Base-by-base conservation (phyloP, 441 rosid genomes). In the Dalechampia spathulata region DNA sequence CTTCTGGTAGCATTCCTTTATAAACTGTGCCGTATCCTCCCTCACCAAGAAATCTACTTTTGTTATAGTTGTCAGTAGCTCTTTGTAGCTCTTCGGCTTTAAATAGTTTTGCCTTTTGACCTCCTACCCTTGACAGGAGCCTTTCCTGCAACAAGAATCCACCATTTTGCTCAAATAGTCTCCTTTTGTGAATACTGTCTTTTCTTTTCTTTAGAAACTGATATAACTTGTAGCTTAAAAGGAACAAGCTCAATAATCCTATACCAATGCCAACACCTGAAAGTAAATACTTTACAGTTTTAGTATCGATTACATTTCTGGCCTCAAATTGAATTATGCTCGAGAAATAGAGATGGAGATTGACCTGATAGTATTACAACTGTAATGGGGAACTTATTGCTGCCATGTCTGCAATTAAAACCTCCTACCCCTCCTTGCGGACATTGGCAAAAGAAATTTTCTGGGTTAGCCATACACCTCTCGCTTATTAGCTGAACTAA, bases 1-100 rank as follows among this genome's bases (percentile, higher is more conserved):
- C 84, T 61, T 82, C 78, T 1, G 61, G 69, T 14, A 79, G 44
- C 81, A 82, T 78, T 1, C 83, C 82, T 22, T 78, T 74, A 9
- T 74, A 80, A 6, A 77, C 83, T 0, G 76, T 71, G 8, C 73
- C 82, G 5, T 63, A 73, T 1, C 83, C 86, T 2, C 81, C 86
- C 51, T 68, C 73, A 0, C 83, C 78, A 0, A 70, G 52, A 62
- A 78, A 59, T 58, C 76, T 63, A 15, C 55, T 67, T 1, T 40
- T 10, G 30, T 23, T 81, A 64, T 60, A 78, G 46, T 38, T 65
- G 48, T 78, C 71, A 0, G 78, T 78, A 14, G 81, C 82, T 32
- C 61, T 74, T 46, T 63, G 57, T 19, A 81, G 61, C 23, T 78
- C 83, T n/a, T 55, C 40, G 3, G 71, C 61, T 2, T 61, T 66